Evolutionary conservation across 768 basidiomycete genomes (phyloP).

Genomic region (Leccinum subtestaceum): DNA sequence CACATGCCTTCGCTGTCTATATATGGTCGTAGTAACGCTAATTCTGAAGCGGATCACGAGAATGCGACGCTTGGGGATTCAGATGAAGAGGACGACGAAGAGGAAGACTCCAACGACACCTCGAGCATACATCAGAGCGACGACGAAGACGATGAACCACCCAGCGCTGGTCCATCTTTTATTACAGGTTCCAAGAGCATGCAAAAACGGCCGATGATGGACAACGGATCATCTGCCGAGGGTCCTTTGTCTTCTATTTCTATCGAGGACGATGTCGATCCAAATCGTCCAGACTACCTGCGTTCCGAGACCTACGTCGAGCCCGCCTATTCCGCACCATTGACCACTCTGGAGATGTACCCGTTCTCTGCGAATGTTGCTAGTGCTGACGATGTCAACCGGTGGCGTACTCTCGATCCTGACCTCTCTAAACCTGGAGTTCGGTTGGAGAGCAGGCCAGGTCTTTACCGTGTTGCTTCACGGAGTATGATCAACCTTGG

Average conservation of each 20-base stretch:
- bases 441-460: constrained; percentile 32
- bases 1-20: constrained; percentile 56
- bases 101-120: constrained; percentile 36
- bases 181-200: background rate
- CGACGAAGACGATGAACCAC: constrained; percentile 33
- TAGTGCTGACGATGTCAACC: constrained; percentile 1
- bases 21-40: constrained; percentile 30
- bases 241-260: constrained; percentile 6
- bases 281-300: constrained; percentile 3
- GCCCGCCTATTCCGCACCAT: constrained; percentile 2
- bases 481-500: constrained; percentile 62
- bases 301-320: constrained; percentile 10
- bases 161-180: constrained; percentile 20
- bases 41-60: constrained; percentile 23
- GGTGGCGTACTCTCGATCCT: background rate
- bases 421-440: constrained; percentile 6
- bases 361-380: constrained; percentile 21
- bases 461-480: constrained; percentile 58
- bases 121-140: constrained; percentile 37
- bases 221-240: background rate
- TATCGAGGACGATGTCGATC: background rate
- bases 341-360: constrained; percentile 8
- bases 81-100: constrained; percentile 35
- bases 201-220: constrained; percentile 14
- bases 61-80: constrained; percentile 24